Base-by-base conservation (phyloP, 192 early-diverging fungal genomes). In the Podochytrium sp. region DNA sequence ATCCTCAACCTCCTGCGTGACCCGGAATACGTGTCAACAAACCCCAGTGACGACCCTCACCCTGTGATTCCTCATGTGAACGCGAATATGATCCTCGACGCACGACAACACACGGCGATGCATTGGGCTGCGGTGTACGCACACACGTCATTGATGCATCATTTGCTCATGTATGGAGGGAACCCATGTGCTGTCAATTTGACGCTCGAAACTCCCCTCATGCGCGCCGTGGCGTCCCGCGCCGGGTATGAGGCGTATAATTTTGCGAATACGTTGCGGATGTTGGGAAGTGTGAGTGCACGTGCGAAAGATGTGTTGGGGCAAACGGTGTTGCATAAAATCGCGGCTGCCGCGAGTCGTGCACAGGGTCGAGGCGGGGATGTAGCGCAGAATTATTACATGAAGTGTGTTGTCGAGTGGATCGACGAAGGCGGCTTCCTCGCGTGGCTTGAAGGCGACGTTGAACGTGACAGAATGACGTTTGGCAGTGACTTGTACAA, bases 61-160 rank as follows among this genome's bases (percentile, higher is more conserved):
- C 29, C 40, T 16, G n/a, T 38, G 20, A 20, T 57, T 7, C 50
- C 50, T 2, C 2, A 27, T 16, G 23, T 78, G 32, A 52, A 78
- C 33, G 23, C 66, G 5, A 50, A 78, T 59, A 59, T 69, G 66
- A 50, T 42, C n/a, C 43, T 78, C 39, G 77, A 78, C 66, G 64
- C 47, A 43, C 43, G 63, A 2, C 34, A 47, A 5, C 59, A 43
- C 2, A 78, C 77, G 7, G 52, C 77, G 30, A 35, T 75, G 2
- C 77, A 78, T 27, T 76, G 64, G 56, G 77, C 77, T 2, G 77
- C 71, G 3, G 39, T 53, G 1, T 75, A 57, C 42, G 77, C 55
- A 10, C 49, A 43, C 40, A 20, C 55, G 7, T 32, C 68, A 18
- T 39, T 78, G 0, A 43, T 74, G 23, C 23, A 39, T 0, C 18